A percentile compares a stretch with the other conserved stretches of the same genome.
Conservation (phyloP, 2,329 filamentous ascomycete species). For the Aspergillus hortae region DNA sequence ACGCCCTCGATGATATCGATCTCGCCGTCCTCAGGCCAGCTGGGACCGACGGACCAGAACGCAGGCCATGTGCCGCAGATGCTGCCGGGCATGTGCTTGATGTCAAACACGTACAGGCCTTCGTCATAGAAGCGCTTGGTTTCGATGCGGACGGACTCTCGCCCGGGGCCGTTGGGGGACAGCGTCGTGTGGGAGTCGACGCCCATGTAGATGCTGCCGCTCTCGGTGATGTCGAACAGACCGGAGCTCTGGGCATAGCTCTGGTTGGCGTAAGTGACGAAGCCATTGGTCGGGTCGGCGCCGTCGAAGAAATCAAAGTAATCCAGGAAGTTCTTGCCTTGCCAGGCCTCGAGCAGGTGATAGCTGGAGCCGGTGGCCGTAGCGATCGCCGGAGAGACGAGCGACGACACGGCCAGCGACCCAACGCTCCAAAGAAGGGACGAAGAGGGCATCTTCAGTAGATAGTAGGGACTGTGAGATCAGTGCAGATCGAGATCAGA, state of each 20-base stretch:
- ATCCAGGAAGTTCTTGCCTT: conserved; percentile 47
- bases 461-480: conserved; percentile 1
- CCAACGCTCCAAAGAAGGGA: conserved; percentile 27
- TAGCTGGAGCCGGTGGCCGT: conserved; percentile 24
- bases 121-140: conserved; percentile 44
- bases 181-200: conserved; percentile 41
- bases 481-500: conserved; percentile 3
- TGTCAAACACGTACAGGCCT: conserved; percentile 47
- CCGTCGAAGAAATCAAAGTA: conserved; percentile 49
- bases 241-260: conserved; percentile 34
- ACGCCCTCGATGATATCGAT: conserved; percentile 54
- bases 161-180: conserved; percentile 35
- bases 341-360: conserved; percentile 40
- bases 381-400: conserved; percentile 20
- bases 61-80: conserved; percentile 52
- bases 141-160: conserved; percentile 44
- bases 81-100: conserved; percentile 46
- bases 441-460: conserved; percentile 24
- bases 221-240: conserved; percentile 33
- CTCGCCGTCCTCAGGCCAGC: conserved; percentile 44
- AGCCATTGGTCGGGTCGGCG: conserved; percentile 48
- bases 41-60: conserved; percentile 42
- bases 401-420: conserved; percentile 27
- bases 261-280: conserved; percentile 48
- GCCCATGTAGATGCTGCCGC: conserved; percentile 41